phyloP scores from a whole-genome alignment of 1,284 basidiomycete genomes.

The Phlebopus sp. region DNA sequence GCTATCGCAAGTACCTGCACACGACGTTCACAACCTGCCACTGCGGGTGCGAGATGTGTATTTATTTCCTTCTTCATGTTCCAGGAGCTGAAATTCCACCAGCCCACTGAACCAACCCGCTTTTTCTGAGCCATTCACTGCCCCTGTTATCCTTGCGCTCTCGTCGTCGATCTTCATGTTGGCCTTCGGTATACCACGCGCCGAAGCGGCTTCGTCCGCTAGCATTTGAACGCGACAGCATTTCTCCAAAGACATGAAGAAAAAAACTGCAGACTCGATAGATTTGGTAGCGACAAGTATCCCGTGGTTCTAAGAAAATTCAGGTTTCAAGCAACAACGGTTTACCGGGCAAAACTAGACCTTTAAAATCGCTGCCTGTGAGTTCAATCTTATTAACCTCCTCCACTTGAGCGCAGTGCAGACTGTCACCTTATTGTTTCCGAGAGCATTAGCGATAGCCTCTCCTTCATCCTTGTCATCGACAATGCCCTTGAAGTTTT shows the following conservation, averaged over 20 bases:
- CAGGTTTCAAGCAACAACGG: background rate
- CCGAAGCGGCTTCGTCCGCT: slow-evolving; percentile 45
- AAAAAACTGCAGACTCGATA: slow-evolving; percentile 41
- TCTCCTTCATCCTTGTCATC: slow-evolving; percentile 55
- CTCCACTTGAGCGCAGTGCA: slow-evolving; percentile 18
- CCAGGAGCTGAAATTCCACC: slow-evolving; percentile 38
- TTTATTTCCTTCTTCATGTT: slow-evolving; percentile 33
- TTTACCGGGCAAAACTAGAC: slow-evolving; percentile 3
- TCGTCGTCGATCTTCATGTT: slow-evolving; percentile 30
- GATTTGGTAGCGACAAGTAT: slow-evolving; percentile 45
- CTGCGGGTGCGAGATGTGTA: background rate
- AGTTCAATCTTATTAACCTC: background rate
- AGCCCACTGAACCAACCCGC: slow-evolving; percentile 40
- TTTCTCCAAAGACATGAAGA: slow-evolving; percentile 39
- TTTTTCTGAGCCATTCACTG: slow-evolving; percentile 29
- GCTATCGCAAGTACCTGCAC: no score
- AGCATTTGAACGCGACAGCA: slow-evolving; percentile 51
- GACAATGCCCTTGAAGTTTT: slow-evolving; percentile 56
- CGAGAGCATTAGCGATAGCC: slow-evolving; percentile 53
- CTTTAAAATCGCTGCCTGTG: slow-evolving; percentile 25
- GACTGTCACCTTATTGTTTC: slow-evolving; percentile 41
- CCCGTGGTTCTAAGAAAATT: slow-evolving; percentile 53
- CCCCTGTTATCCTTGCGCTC: slow-evolving; percentile 27
- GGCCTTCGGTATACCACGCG: slow-evolving; percentile 22
- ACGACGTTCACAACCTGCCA: background rate